phyloP scores from a whole-genome alignment of 352 stramenopile species.

The Phytopythium chamaehyphon region DNA sequence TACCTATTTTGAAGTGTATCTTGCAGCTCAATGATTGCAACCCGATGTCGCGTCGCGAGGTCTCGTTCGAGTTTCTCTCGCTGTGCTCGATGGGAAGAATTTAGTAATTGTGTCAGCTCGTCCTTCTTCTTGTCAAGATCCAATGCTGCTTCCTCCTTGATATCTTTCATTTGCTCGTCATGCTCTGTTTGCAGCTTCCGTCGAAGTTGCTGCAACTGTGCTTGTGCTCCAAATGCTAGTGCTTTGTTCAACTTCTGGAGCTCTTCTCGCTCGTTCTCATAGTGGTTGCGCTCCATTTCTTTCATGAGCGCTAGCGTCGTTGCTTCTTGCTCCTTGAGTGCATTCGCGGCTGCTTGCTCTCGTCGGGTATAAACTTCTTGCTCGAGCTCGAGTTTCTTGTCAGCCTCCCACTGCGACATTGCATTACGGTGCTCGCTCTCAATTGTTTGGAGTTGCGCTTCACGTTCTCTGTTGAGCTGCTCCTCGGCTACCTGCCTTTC shows the following conservation, averaged over 20 bases:
- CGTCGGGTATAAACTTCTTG: conserved; percentile 36
- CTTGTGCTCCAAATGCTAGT: conserved; percentile 52
- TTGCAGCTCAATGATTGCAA: conserved; percentile 48
- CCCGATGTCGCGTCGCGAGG: conserved; percentile 40
- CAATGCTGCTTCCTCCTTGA: conserved; percentile 18
- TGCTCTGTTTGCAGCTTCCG: conserved; percentile 35
- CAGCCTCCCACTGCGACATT: conserved; percentile 32
- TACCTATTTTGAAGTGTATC: conserved; percentile 35
- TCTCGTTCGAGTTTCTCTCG: conserved; percentile 29
- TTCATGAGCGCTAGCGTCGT: conserved; percentile 36
- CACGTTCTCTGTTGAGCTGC: conserved; percentile 34
- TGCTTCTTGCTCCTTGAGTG: conserved; percentile 42
- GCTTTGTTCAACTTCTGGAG: conserved; percentile 58
- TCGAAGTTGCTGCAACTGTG: conserved; percentile 54
- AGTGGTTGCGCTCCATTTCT: conserved; percentile 32
- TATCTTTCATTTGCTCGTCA: conserved; percentile 26
- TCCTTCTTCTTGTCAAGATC: conserved; percentile 30
- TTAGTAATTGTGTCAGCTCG: conserved; percentile 40
- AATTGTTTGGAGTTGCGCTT: conserved; percentile 21
- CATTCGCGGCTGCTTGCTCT: conserved; percentile 24
- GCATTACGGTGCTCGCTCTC: conserved; percentile 23
- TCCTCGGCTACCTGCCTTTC: conserved; percentile 26
- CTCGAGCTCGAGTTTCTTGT: conserved; percentile 41
- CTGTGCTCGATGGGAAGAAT: conserved; percentile 30
- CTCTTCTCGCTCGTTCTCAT: conserved; percentile 34